Evolutionary conservation across 306 rosid genomes (phyloP), one percentile per base, ranked within the genome.

Genomic region (Hippophae gyantsensis): DNA sequence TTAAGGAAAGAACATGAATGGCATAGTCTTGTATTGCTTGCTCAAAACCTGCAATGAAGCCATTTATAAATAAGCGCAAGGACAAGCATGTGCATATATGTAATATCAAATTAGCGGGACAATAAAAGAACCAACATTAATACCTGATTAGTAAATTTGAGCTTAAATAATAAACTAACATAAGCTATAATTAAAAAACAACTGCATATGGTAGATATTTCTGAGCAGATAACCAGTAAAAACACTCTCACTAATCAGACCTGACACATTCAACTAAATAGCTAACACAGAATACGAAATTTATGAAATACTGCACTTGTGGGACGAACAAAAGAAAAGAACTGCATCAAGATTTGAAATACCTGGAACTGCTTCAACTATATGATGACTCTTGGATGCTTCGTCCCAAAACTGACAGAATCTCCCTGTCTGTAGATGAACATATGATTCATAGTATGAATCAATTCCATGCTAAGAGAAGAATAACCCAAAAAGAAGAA

Each of bases 371-470:
- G 82, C 86, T 68, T 88, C 99, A 68, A 88, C 86, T 65, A 86
- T 83, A 68, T 92, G 89, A 68, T 85, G 97, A 65, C 67, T 88
- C 71, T 92, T 88, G 32, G 95, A 73, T 13, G 94, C 97, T 70
- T 88, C 99, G 66, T 92, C 95, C 99, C 99, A 92, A 72, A 92
- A 92, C 62, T 92, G 94, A 52, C 77, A 74, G 72, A 92, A 92
- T 18, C 89, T 82, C 74, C 96, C 95, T 0, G 99, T 92, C 99
- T 92, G 84, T 56, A 68, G 54, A 42, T 10, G 45, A 9, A 58
- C 53, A 52, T 38, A 23, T 12, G 27, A 50, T 11, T 27, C 41
- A 42, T 11, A 53, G 43, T 8, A 14, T 13, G 25, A 2, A 49
- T 49, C 14, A 12, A 49, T 52, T 25, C 44, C 40, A 23, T 26